Evolutionary conservation across 306 rosid species (phyloP).

Genomic region (Senna tora): DNA sequence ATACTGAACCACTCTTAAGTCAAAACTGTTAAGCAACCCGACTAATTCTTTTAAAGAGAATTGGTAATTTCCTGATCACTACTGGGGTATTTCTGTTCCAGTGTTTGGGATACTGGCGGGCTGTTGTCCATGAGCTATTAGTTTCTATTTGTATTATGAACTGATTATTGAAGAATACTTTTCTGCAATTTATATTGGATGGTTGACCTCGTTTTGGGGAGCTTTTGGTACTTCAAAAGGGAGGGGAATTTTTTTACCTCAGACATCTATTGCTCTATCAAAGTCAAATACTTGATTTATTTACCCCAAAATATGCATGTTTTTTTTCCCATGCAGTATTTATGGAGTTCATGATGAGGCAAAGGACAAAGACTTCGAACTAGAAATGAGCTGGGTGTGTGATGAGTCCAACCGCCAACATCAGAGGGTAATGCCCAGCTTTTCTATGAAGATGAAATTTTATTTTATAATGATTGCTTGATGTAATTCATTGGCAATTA

Average conservation of each 20-base stretch:
- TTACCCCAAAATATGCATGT: no score
- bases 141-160: neutral
- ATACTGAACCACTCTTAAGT: neutral
- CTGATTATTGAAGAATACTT: neutral
- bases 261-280: neutral
- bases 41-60: neutral
- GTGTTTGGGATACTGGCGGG: neutral
- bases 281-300: neutral
- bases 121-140: constrained; percentile 2
- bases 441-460: neutral
- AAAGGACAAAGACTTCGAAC: constrained; percentile 89
- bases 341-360: constrained; percentile 98
- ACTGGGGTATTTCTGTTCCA: constrained; percentile 4
- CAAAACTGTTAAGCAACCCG: constrained; percentile 14
- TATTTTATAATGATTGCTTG: neutral
- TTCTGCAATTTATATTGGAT: constrained; percentile 11
- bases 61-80: neutral
- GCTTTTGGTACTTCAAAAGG: neutral
- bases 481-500: neutral
- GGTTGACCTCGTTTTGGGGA: neutral
- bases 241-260: neutral
- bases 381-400: constrained; percentile 98
- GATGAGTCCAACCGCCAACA: constrained; percentile 93
- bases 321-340: constrained; percentile 51
- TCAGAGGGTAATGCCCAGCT: constrained; percentile 62